Base-by-base conservation (phyloP, 208 protist species). In the Leishmania braziliensis region DNA sequence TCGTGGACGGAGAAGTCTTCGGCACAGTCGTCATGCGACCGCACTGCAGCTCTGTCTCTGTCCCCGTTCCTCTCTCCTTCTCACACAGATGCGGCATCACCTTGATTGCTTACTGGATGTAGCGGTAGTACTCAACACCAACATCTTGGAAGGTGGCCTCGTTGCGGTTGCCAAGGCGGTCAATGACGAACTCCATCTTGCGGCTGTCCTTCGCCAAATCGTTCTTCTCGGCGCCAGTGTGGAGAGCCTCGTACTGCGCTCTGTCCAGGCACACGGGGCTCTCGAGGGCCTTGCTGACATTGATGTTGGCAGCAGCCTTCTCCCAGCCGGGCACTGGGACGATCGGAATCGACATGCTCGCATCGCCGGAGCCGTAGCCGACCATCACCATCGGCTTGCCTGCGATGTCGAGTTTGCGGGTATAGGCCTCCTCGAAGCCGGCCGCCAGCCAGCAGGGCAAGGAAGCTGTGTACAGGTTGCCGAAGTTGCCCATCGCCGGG, bases 401-500 rank as follows among this genome's bases (percentile, higher is more conserved):
- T 63, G 90, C 88, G 70, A 98, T 95, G 86, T 96, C 93, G 68
- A 94, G 88, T 79, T 95, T 96, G 80, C 87, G 90, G 10, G 43
- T 85, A 80, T 93, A 91, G 53, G 95, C 95, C 86, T 98, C 93
- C 84, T 96, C 95, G 77, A 96, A 95, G 53, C 95, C 95, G 70
- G 93, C 93, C 62, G 93, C 93, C 75, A 98, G 81, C 95, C 95
- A 98, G 86, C 92, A 96, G 10, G 95, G 95, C 63, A 98, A 90
- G 72, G 95, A 98, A 50, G 95, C 95, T 29, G 95, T 97, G 91
- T 98, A 98, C 66, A 98, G 88, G 83, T 98, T 98, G 78, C 95
- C 95, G 84, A 96, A 96, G 82, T 97, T 95, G 75, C 85, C 90
- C 92, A 96, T 96, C n/a, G 91, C 79, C 39, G 85, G 72, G 85